phyloP scores from a whole-genome alignment of 257 asterid species.

The Leptodermis oblonga region DNA sequence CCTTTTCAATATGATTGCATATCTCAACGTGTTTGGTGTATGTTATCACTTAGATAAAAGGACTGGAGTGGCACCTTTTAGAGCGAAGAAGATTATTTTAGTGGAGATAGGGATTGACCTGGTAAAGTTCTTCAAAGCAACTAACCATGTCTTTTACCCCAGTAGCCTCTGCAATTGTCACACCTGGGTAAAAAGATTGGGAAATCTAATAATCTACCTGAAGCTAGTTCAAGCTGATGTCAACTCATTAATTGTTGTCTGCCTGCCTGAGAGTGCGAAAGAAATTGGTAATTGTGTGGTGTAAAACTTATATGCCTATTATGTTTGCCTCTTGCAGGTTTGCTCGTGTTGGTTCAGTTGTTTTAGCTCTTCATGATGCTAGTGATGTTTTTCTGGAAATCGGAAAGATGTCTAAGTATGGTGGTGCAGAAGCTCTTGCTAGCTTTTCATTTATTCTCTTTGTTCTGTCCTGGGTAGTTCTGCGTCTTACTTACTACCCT shows the following conservation, averaged over 20 bases:
- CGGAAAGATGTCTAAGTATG: conserved; percentile 93
- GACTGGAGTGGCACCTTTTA: background rate
- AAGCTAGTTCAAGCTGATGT: background rate
- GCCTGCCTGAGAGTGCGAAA: too few relatives aligned
- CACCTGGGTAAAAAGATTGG: too few relatives aligned
- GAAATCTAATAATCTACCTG: background rate
- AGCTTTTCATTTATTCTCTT: conserved; percentile 72
- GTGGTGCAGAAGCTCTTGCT: conserved; percentile 78
- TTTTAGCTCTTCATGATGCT: conserved; percentile 93
- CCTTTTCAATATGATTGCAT: background rate
- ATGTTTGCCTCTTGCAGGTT: conserved; percentile 45
- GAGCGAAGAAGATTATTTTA: background rate
- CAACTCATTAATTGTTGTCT: background rate
- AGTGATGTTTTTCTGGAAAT: conserved; percentile 84
- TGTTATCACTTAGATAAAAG: background rate
- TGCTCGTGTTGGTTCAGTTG: conserved; percentile 77
- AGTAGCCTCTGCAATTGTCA: background rate
- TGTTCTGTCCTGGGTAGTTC: conserved; percentile 59
- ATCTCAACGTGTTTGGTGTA: background rate
- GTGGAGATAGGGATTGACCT: background rate
- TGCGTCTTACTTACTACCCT: conserved; percentile 83
- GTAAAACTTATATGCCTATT: background rate
- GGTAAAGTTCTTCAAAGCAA: background rate
- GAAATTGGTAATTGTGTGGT: too few relatives aligned
- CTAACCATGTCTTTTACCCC: background rate